These are phyloP conservation scores for Porphyra umbilicalis DNA, from an alignment of 31 red algal species.

Conservation along the genomic window DNA sequence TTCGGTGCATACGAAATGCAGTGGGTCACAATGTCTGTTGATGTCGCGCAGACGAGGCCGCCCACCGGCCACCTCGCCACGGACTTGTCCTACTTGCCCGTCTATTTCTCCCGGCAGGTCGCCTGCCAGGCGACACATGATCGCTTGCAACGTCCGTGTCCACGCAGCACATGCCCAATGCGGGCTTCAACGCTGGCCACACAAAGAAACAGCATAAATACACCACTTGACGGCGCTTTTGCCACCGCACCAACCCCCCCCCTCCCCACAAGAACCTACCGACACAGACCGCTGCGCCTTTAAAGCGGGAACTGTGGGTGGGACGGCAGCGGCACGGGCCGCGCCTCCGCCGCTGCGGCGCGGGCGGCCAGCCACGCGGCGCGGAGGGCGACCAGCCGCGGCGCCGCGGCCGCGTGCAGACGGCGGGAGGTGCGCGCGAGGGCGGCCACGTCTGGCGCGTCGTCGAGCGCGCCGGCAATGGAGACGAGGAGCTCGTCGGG, in stretches of 20 bases:
- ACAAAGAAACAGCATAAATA: neutral
- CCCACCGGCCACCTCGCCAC: no score
- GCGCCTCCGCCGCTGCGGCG: neutral
- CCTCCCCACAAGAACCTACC: neutral
- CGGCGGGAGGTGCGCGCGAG: neutral
- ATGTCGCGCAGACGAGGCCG: no score
- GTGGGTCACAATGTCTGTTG: no score
- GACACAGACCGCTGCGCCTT: no score
- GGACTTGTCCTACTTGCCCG: no score
- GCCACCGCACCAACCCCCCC: neutral
- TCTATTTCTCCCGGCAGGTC: no score
- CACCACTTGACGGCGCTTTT: neutral
- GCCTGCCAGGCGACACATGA: no score
- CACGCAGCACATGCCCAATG: no score
- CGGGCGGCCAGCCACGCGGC: neutral
- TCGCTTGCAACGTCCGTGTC: no score
- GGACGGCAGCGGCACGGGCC: neutral
- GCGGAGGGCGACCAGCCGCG: neutral
- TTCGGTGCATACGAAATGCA: no score
- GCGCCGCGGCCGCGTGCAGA: neutral
- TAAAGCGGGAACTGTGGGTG: neutral
- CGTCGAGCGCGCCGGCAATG: neutral
- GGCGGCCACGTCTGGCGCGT: neutral
- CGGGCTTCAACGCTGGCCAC: no score
- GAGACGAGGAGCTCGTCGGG: neutral